A percentile compares a stretch with the other conserved stretches of the same genome.
These are phyloP conservation scores for Stachybotrys echinatus DNA, from an alignment of 2,329 filamentous ascomycete genomes.

Conservation along the genomic window DNA sequence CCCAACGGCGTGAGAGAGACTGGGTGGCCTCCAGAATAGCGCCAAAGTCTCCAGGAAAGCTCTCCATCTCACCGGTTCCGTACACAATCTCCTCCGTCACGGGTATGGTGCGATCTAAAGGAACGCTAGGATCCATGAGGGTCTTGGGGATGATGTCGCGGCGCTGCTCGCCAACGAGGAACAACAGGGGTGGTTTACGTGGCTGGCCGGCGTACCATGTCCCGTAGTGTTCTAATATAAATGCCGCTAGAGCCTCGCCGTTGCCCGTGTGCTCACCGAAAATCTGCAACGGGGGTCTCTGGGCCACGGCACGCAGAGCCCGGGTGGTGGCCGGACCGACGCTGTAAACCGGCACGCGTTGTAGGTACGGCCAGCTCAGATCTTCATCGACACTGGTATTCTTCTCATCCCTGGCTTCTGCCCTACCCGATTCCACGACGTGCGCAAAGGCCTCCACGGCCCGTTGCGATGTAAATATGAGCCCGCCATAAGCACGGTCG, in stretches of 20 bases:
- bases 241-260: slow-evolving; percentile 71
- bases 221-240: slow-evolving; percentile 75
- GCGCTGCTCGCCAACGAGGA: slow-evolving; percentile 84
- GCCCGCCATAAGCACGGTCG: slow-evolving; percentile 57
- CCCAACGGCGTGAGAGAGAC: slow-evolving; percentile 51
- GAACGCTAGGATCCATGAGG: slow-evolving; percentile 55
- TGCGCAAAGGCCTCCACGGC: slow-evolving; percentile 73
- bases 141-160: slow-evolving; percentile 85
- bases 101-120: slow-evolving; percentile 45
- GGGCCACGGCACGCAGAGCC: slow-evolving; percentile 55
- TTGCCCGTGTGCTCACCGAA: slow-evolving; percentile 80
- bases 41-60: slow-evolving; percentile 66
- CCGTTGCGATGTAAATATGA: slow-evolving; percentile 80
- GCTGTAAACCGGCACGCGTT: slow-evolving; percentile 63
- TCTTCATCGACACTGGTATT: slow-evolving; percentile 1
- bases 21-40: slow-evolving; percentile 40
- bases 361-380: slow-evolving; percentile 45
- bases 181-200: slow-evolving; percentile 63
- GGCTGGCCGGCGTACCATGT: slow-evolving; percentile 38
- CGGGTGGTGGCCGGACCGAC: slow-evolving; percentile 78
- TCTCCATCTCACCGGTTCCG: slow-evolving; percentile 75
- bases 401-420: background rate
- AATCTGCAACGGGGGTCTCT: slow-evolving; percentile 52
- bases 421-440: slow-evolving; percentile 36
- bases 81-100: slow-evolving; percentile 84